phyloP scores from a whole-genome alignment of 2,329 filamentous ascomycete species.

The Colletotrichum higginsianum region DNA sequence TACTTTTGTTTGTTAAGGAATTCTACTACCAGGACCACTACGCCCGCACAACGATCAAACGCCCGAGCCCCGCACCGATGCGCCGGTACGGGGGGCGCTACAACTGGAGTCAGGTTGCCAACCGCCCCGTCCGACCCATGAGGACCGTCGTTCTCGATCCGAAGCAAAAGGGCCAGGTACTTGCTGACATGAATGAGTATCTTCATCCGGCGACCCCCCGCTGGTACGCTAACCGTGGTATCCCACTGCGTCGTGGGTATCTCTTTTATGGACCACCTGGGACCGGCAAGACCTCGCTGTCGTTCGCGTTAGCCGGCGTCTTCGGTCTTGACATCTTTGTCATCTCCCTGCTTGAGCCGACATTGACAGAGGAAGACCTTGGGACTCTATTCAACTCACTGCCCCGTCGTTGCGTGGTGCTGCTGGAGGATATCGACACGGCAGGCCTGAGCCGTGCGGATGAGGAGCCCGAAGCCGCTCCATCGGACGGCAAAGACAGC shows the following conservation, averaged over 20 bases:
- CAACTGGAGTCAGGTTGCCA: constrained; percentile 70
- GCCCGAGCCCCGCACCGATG: constrained; percentile 50
- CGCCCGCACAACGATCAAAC: constrained; percentile 71
- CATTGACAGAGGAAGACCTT: constrained; percentile 74
- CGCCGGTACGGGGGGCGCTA: constrained; percentile 52
- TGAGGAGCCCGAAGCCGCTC: constrained; percentile 48
- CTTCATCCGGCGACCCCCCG: constrained; percentile 77
- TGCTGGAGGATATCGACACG: constrained; percentile 79
- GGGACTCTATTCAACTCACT: constrained; percentile 71
- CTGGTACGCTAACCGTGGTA: constrained; percentile 83
- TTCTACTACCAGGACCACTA: constrained; percentile 65
- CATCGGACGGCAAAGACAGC: constrained; percentile 12
- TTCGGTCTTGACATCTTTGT: constrained; percentile 79
- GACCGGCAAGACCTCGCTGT: constrained; percentile 80
- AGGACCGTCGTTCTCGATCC: constrained; percentile 81
- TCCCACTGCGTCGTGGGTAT: constrained; percentile 83
- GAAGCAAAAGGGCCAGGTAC: constrained; percentile 74
- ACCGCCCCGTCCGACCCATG: constrained; percentile 79
- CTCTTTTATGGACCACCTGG: constrained; percentile 83
- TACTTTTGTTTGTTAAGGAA: constrained; percentile 68
- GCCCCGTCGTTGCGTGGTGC: constrained; percentile 74
- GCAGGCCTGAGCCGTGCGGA: constrained; percentile 68
- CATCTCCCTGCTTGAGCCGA: constrained; percentile 69
- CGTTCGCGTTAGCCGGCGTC: constrained; percentile 75
- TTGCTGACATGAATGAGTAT: constrained; percentile 84